These are phyloP conservation scores for Centaurea solstitialis DNA, from an alignment of 129 eudicot genomes.

Conservation along the genomic window DNA sequence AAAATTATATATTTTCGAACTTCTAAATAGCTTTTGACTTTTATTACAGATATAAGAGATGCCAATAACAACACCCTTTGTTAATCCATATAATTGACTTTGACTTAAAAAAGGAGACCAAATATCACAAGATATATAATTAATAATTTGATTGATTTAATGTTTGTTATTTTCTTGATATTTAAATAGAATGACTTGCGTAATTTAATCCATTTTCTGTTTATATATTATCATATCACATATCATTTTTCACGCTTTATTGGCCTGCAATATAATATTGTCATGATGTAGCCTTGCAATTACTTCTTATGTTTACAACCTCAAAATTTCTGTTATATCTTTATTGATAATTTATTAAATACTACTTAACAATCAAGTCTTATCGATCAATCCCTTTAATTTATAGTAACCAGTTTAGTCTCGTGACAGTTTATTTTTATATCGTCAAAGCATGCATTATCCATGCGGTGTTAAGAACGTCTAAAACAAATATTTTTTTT, in stretches of 20 bases:
- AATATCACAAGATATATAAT: background rate
- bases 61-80: too few relatives aligned
- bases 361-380: too few relatives aligned
- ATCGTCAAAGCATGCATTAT: background rate
- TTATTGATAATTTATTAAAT: background rate
- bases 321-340: too few relatives aligned
- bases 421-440: too few relatives aligned
- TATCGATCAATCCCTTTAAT: too few relatives aligned
- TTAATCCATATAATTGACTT: slow-evolving; percentile 1
- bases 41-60: too few relatives aligned
- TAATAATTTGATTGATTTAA: background rate
- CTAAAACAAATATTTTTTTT: too few relatives aligned
- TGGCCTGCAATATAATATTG: slow-evolving; percentile 26
- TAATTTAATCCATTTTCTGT: background rate
- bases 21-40: too few relatives aligned
- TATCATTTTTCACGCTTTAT: background rate
- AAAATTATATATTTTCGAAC: too few relatives aligned
- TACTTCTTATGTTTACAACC: background rate
- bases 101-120: background rate
- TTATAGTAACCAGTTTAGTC: too few relatives aligned
- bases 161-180: background rate
- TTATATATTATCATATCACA: too few relatives aligned
- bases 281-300: background rate
- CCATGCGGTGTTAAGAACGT: background rate
- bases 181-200: background rate